A percentile compares a stretch with the other conserved stretches of the same genome.
Evolutionary conservation across 1,139 yeast genomes (phyloP).

Genomic region (Geotrichum candidum): DNA sequence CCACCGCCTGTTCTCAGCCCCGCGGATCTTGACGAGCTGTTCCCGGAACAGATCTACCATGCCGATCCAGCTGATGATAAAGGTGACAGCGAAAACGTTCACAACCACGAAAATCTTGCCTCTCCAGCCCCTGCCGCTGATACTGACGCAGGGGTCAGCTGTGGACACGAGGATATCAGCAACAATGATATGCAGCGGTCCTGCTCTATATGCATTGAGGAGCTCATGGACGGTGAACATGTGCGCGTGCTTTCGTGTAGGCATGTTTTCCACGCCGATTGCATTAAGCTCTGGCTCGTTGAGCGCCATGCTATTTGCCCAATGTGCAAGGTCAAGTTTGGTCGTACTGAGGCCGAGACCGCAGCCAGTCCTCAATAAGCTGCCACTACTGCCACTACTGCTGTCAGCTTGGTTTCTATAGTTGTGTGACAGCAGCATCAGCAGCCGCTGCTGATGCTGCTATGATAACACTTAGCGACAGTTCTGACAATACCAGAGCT

Average conservation of each 20-base stretch:
- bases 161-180: neutral
- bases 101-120: neutral
- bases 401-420: neutral
- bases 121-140: neutral
- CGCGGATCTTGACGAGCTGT: neutral
- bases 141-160: neutral
- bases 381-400: too few species aligned
- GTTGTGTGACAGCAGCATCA: neutral
- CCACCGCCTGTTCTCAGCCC: neutral
- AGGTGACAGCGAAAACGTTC: neutral
- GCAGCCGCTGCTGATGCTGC: too few species aligned
- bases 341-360: neutral
- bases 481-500: neutral
- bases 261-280: conserved; percentile 73
- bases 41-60: neutral
- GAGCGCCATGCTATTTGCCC: conserved; percentile 77
- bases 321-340: conserved; percentile 52
- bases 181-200: neutral
- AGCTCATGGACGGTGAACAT: neutral
- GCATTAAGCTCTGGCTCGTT: conserved; percentile 78
- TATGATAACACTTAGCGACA: too few species aligned
- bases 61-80: neutral
- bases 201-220: conserved; percentile 1
- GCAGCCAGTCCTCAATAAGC: too few species aligned
- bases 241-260: conserved; percentile 75